Conservation (phyloP, 2,329 filamentous ascomycete species). For the Neobulgaria alba region DNA sequence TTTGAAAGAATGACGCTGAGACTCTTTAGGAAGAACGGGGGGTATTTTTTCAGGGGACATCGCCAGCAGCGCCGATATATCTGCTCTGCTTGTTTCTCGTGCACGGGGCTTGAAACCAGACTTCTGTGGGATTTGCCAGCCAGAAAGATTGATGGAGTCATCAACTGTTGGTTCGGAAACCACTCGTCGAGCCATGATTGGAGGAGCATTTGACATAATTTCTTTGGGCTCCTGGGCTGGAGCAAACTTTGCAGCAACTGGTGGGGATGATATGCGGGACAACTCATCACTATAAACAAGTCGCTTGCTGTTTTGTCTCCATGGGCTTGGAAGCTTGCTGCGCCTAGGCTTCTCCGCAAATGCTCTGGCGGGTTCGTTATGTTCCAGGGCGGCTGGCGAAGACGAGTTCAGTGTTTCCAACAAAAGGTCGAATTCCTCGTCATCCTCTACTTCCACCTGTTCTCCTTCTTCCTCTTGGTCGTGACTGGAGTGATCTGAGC, state of each 20-base stretch:
- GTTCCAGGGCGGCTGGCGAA: slow-evolving; percentile 15
- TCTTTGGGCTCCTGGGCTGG: not conserved
- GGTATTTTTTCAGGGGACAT: slow-evolving; percentile 21
- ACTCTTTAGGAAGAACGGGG: slow-evolving; percentile 15
- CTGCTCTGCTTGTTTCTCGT: slow-evolving; percentile 15
- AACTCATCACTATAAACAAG: slow-evolving; percentile 27
- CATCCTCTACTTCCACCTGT: too few relatives aligned
- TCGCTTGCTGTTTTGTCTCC: slow-evolving; percentile 26
- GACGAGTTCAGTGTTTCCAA: slow-evolving; percentile 28
- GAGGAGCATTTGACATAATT: too few relatives aligned
- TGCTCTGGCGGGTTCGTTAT: slow-evolving; percentile 6
- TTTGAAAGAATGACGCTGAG: not conserved
- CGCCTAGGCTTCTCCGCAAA: slow-evolving; percentile 21
- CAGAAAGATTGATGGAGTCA: slow-evolving; percentile 16
- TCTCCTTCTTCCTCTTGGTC: slow-evolving; percentile 5
- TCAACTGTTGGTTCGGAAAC: slow-evolving; percentile 4
- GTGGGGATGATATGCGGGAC: slow-evolving; percentile 16
- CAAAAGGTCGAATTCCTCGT: slow-evolving; percentile 26
- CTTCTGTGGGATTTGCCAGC: slow-evolving; percentile 26
- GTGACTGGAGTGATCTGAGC: slow-evolving; percentile 16
- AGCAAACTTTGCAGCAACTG: slow-evolving; percentile 1
- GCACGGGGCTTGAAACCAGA: slow-evolving; percentile 24
- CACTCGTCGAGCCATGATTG: slow-evolving; percentile 11
- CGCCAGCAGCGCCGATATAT: slow-evolving; percentile 23
- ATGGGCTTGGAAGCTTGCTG: slow-evolving; percentile 27